phyloP scores from a whole-genome alignment of 345 rosid genomes.

The Citropsis articulata region DNA sequence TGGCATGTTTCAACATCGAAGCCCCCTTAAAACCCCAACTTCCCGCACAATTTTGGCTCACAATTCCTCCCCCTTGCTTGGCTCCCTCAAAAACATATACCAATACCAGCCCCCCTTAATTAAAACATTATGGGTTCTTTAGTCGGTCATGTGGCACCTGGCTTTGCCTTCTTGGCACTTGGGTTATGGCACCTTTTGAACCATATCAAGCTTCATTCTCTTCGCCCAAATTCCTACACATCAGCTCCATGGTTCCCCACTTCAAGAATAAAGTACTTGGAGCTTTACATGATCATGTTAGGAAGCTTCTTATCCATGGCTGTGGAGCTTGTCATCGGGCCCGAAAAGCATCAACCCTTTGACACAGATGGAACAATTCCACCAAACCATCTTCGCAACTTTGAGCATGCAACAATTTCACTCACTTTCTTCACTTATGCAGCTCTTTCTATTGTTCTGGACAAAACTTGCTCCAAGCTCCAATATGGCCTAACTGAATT shows the following conservation, averaged over 20 bases:
- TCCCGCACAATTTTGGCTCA: constrained; percentile 11
- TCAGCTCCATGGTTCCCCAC: constrained; percentile 65
- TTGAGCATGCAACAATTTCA: constrained; percentile 75
- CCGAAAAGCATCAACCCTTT: constrained; percentile 68
- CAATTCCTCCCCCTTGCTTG: neutral
- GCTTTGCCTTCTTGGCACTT: constrained; percentile 55
- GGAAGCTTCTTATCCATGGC: constrained; percentile 55
- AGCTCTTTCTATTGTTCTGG: constrained; percentile 52
- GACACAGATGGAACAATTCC: constrained; percentile 80
- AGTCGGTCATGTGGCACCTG: constrained; percentile 77
- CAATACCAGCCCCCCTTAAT: neutral
- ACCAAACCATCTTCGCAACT: constrained; percentile 83
- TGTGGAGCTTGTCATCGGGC: constrained; percentile 82
- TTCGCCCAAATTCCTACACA: constrained; percentile 47
- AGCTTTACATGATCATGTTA: constrained; percentile 60
- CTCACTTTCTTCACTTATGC: constrained; percentile 67
- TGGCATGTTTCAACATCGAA: neutral
- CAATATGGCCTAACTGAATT: constrained; percentile 41
- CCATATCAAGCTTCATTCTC: constrained; percentile 56
- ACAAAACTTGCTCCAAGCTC: constrained; percentile 31
- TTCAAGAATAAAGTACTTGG: constrained; percentile 48
- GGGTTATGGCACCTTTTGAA: constrained; percentile 84
- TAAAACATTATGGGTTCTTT: constrained; percentile 55
- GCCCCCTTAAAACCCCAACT: constrained; percentile 5
- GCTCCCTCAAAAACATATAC: neutral